These are phyloP conservation scores for Pulveroboletus sp. DNA, from an alignment of 768 basidiomycete species.

Conservation along the genomic window DNA sequence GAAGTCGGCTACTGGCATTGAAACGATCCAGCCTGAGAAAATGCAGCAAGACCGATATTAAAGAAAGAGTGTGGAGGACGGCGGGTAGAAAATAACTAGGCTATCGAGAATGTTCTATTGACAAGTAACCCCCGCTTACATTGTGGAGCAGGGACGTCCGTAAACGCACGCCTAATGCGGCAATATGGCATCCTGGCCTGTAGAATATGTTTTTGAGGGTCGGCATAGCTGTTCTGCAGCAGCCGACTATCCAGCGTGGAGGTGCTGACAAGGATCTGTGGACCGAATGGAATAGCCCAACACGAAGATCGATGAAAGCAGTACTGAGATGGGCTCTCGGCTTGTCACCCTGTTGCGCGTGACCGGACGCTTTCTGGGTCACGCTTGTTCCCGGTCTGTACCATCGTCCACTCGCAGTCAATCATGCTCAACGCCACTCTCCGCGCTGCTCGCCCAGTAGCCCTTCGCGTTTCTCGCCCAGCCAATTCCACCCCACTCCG, in stretches of 20 bases:
- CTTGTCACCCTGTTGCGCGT: constrained; percentile 21
- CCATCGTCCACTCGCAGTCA: constrained; percentile 14
- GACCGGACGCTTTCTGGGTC: constrained; percentile 23
- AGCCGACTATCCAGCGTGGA: neutral
- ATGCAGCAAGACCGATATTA: constrained; percentile 4
- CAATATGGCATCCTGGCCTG: constrained; percentile 3
- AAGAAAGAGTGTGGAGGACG: constrained; percentile 1
- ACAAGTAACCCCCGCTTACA: constrained; percentile 14
- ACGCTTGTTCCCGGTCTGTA: constrained; percentile 26
- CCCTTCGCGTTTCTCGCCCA: constrained; percentile 17
- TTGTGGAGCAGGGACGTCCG: constrained; percentile 24
- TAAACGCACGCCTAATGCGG: constrained; percentile 31
- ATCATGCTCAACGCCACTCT: constrained; percentile 28
- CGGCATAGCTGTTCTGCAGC: neutral
- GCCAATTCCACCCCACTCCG: constrained; percentile 38
- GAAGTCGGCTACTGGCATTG: constrained; percentile 10
- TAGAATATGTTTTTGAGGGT: neutral
- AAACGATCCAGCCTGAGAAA: neutral
- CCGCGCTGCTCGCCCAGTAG: constrained; percentile 28
- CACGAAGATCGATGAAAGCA: too few relatives aligned
- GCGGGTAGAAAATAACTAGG: constrained; percentile 19
- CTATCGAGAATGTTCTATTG: constrained; percentile 1
- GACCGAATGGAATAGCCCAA: too few relatives aligned
- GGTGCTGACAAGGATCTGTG: too few relatives aligned
- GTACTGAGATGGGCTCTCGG: too few relatives aligned